Evolutionary conservation across 768 basidiomycete species (phyloP).

Genomic region (Macrolepiota dolichaula): DNA sequence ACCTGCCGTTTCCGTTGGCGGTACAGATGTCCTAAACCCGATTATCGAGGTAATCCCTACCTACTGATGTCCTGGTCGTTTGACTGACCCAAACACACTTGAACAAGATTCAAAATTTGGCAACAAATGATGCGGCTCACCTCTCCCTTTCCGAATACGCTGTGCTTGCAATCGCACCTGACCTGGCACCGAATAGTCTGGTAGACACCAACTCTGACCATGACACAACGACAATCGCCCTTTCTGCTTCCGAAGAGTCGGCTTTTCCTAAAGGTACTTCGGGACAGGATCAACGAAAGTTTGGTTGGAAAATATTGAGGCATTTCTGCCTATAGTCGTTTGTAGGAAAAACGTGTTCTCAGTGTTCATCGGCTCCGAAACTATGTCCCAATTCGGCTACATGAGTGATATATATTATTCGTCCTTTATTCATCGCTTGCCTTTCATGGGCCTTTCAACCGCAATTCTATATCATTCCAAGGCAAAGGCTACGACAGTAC

Average conservation of each 20-base stretch:
- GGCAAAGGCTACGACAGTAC: no score
- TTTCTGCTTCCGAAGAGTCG: conserved; percentile 11
- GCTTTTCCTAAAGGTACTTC: neutral
- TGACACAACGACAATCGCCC: conserved; percentile 18
- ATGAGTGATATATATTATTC: no score
- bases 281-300: neutral
- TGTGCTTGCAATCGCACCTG: conserved; percentile 32
- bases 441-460: no score
- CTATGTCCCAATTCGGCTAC: no score
- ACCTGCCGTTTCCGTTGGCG: conserved; percentile 37
- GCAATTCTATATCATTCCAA: no score
- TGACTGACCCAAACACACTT: neutral
- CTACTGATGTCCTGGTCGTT: neutral
- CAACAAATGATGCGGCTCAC: conserved; percentile 32
- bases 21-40: conserved; percentile 44
- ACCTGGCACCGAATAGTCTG: conserved; percentile 25
- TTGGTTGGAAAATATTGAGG: neutral
- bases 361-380: no score
- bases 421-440: no score
- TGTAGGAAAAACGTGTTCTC: neutral
- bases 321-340: neutral
- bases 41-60: conserved; percentile 31
- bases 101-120: conserved; percentile 29
- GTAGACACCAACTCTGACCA: conserved; percentile 1
- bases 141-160: conserved; percentile 32